Evolutionary conservation across 2,329 filamentous ascomycete genomes (phyloP), one percentile per base, ranked within the genome.

Genomic region (Phoma sp.): DNA sequence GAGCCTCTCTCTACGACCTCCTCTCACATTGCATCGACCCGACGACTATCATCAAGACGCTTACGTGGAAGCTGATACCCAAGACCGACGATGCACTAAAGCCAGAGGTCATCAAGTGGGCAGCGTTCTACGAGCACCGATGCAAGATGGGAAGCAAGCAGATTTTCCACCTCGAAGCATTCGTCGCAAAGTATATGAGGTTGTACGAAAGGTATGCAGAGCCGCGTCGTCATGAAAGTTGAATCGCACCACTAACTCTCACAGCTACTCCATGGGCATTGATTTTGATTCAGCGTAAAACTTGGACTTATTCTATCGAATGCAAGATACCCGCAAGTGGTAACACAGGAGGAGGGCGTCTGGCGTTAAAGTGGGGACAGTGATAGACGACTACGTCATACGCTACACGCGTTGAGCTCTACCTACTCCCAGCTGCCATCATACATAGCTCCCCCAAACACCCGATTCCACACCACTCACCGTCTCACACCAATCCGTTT

Each of bases 131-230:
- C 75, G 96, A 99, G 76, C 95, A 99, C 75, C 85, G 95, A 57
- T 90, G 98, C 77, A 90, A 90, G 73, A 89, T 89, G 65, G 95
- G 95, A 46, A 92, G 79, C 59, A 99, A 99, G 82, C 90, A 96
- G 54, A 98, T 99, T 59, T 99, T 99, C 77, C 96, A 99, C 71
- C 80, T 99, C 4, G 96, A 99, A 77, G 95, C 95, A 3, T 99
- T 99, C 76, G 95, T 99, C 54, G 93, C 93, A 53, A 98, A 97
- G 79, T 96, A 98, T 74, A 98, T 99, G 93, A 86, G 93, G 65
- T 86, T 98, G 64, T 85, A 93, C 60, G 95, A 99, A 80, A 93
- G 92, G 86, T 96, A 86, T 60, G 79, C 72, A 33, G 3, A 22
- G 33, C 9, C 23, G 6, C 9, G 18, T 1, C 1, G 23, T 10